Evolutionary conservation across 2,329 filamentous ascomycete genomes (phyloP), one percentile per base, ranked within the genome.

Genomic region (Exutisphaerella laricina): DNA sequence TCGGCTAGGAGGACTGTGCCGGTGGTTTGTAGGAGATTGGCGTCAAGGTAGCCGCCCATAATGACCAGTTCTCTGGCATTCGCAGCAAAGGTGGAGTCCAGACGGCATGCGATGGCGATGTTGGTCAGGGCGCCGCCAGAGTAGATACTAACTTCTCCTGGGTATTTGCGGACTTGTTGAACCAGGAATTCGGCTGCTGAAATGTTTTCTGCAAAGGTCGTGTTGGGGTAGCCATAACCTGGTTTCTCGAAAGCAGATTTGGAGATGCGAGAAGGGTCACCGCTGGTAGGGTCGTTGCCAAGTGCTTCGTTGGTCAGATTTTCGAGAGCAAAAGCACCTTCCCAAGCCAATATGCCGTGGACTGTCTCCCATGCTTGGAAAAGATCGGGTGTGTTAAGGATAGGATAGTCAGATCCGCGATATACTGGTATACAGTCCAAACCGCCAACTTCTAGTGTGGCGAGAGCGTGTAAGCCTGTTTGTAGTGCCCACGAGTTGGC

Each of bases 41-140:
- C 58, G 53, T 75, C 72, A 16, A 74, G 53, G 50, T 71, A 74
- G 2, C 71, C 70, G 40, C 72, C 71, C 71, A 75, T 75, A 39
- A 74, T 64, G 18, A 72, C 62, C 3, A 75, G 58, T 21, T 69
- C 68, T 50, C 70, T 72, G 4, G 70, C 64, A 70, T 55, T 35
- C 17, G 60, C 62, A 1, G 72, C 70, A 51, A 75, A 75, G 8
- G 61, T 57, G 3, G 69, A 58, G 54, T 75, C 70, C 51, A 72
- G 58, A 4, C 69, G 64, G 17, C 68, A 60, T 1, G 72, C 72
- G 37, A 74, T 53, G 2, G 71, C 72, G 23, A 75, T 59, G 46
- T 74, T 75, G 12, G 72, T 75, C 51, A 75, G 45, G 3, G 71
- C 61, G 5, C 71, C 70, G 5, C 63, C 70, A 5, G 67, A 60